Base-by-base conservation (phyloP, 139 green algal species). In the Volvox reticuliferus region DNA sequence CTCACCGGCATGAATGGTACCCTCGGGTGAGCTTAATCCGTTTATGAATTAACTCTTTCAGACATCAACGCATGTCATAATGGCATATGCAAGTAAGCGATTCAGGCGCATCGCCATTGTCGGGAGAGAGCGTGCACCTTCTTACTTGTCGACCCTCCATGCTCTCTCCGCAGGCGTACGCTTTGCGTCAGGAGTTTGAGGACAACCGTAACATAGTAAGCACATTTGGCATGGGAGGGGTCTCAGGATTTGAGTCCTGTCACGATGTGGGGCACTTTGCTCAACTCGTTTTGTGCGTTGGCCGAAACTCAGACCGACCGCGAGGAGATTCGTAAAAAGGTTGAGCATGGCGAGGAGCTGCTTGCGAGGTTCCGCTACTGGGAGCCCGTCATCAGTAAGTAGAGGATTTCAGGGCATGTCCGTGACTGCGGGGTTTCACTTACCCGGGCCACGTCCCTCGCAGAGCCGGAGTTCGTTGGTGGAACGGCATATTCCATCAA, bases 331-430 rank as follows among this genome's bases (percentile, higher is more conserved):
- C 79, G 71, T 5, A 93, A 91, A 82, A 67, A 79, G 24, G 77
- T 94, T 22, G 90, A 94, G 83, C 90, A 89, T 69, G 92, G 92
- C n/a, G 92, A 94, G 88, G 85, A 93, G 28, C 88, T 94, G 87
- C 76, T 94, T 28, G 89, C 92, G 20, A 77, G 92, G 14, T 94
- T 94, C 88, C 88, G 88, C n/a, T 91, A 94, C 84, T 94, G 92
- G 92, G 92, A 94, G 92, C 92, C 92, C 28, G 32, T 93, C 30
- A 89, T 94, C 32, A 88, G 92, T 94, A 73, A 94, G 92, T 93
- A 18, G 18, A 28, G n/a, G 24, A n/a, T 79, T 12, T 1, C 28
- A 55, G 17, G 9, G 14, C 2, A 13, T 82, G 33, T 82, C 20
- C 30, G 13, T 19, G 30, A 12, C 13, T 24, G 1, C 13, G 28